Conservation (phyloP, 495 filamentous ascomycete species). For the Acidomyces sp. region DNA sequence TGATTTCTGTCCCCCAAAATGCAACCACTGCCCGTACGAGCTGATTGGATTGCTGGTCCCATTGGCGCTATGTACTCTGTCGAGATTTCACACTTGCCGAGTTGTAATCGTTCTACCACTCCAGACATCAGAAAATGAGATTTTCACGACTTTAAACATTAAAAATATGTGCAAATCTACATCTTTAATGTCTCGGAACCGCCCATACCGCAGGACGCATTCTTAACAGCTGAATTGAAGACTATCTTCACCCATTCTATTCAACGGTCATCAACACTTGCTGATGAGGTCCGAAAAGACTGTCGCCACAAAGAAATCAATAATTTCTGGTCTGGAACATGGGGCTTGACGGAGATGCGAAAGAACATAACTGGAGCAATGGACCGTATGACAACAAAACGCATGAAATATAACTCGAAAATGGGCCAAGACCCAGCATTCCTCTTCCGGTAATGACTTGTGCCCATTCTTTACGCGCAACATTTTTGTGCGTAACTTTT, state of each 20-base stretch:
- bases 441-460: too few relatives aligned
- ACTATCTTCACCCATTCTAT: conserved; percentile 48
- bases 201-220: conserved; percentile 60
- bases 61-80: conserved; percentile 65
- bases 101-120: conserved; percentile 49
- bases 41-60: conserved; percentile 54
- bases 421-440: too few relatives aligned
- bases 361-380: too few relatives aligned
- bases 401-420: too few relatives aligned
- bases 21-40: conserved; percentile 35
- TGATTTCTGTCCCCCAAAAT: conserved; percentile 23
- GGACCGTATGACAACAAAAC: too few relatives aligned
- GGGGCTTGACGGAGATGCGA: too few relatives aligned
- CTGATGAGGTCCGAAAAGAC: too few relatives aligned
- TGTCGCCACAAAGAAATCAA: too few relatives aligned
- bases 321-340: too few relatives aligned
- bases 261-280: too few relatives aligned
- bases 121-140: conserved; percentile 38
- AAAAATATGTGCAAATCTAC: conserved; percentile 50
- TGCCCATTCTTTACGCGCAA: too few relatives aligned
- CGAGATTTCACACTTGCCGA: conserved; percentile 41
- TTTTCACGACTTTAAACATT: conserved; percentile 72
- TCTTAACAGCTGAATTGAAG: conserved; percentile 50
- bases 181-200: conserved; percentile 50
- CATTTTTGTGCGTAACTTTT: too few relatives aligned